Evolutionary conservation across 1,284 basidiomycete genomes (phyloP), one percentile per base, ranked within the genome.

Genomic region (Ceratobasidium sp.): DNA sequence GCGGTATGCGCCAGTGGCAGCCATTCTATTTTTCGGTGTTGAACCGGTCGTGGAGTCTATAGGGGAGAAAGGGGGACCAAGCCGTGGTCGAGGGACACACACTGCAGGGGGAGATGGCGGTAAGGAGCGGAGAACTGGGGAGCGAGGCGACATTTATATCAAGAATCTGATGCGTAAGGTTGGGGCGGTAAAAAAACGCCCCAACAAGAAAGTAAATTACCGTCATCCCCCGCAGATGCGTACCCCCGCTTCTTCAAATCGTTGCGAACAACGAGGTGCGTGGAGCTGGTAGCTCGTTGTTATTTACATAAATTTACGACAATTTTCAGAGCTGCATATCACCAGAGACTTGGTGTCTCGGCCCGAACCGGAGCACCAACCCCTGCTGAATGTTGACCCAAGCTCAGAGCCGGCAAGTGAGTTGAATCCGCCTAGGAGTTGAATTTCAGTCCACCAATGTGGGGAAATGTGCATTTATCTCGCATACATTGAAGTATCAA

Each of bases 11-110:
- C 65, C 65, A 69, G 65, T 51, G 31, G 65, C 53, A 69, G 65
- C 65, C 65, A 69, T 69, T 57, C 50, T 63, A 63, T 69, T 69
- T 54, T 54, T 19, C 47, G 65, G 50, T 64, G 60, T 67, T 50
- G 64, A 50, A 67, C 48, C 64, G 24, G 56, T 59, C 57, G 36
- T 33, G 24, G 51, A 69, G 65, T 69, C 36, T 69, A 69, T 36
- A 44, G 57, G 53, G 51, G 31, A 44, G 57, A 66, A 51, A 47
- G 51, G 50, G 36, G 50, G 64, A 67, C 65, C 65, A 69, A 41
- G 22, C 15, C 22, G 65, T 56, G 48, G 65, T 69, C 65, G 29
- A 33, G 41, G 48, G 31, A 47, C 47, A 53, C 63, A 65, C 44
- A 27, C 63, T 22, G 64, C 4, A 33, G 59, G 53, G 63, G 47